Evolutionary conservation across 441 rosid genomes (phyloP).

Genomic region (Francoa sonchifolia): DNA sequence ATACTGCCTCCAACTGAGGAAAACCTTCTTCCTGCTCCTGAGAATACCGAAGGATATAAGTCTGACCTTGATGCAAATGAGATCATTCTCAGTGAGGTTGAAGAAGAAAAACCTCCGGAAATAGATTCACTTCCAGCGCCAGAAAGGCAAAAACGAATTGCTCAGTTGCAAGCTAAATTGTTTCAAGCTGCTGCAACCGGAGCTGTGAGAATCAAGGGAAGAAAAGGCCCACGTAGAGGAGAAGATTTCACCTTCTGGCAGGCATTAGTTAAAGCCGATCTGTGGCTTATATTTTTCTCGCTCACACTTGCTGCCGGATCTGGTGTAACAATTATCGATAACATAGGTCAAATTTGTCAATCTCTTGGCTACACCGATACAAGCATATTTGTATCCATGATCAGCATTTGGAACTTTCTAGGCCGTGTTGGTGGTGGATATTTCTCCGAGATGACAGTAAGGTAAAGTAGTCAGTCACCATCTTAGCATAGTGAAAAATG

Average conservation of each 20-base stretch:
- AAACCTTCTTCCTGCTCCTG: slow-evolving; percentile 10
- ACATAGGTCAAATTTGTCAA: slow-evolving; percentile 46
- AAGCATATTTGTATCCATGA: slow-evolving; percentile 39
- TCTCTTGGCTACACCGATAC: slow-evolving; percentile 35
- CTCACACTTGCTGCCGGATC: slow-evolving; percentile 45
- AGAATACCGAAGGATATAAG: slow-evolving; percentile 18
- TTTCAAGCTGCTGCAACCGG: slow-evolving; percentile 38
- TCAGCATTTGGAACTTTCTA: slow-evolving; percentile 56
- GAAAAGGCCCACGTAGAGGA: slow-evolving; percentile 41
- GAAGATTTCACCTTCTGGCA: slow-evolving; percentile 51
- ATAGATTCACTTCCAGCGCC: slow-evolving; percentile 23
- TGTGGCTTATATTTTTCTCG: slow-evolving; percentile 45
- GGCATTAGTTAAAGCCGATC: slow-evolving; percentile 40
- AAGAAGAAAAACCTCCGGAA: slow-evolving; percentile 26
- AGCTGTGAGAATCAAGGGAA: slow-evolving; percentile 30
- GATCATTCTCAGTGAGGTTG: slow-evolving; percentile 38
- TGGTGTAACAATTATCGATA: slow-evolving; percentile 50
- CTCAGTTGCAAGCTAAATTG: slow-evolving; percentile 27
- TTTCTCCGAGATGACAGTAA: slow-evolving; percentile 40
- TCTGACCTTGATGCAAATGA: slow-evolving; percentile 22
- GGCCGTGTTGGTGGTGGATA: slow-evolving; percentile 46
- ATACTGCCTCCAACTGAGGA: slow-evolving; percentile 11
- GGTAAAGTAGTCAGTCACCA: slow-evolving; percentile 13
- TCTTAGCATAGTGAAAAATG: no score
- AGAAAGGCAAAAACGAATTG: slow-evolving; percentile 25